Evolutionary conservation across 768 basidiomycete species (phyloP).

Genomic region (Hericium rajendrae): DNA sequence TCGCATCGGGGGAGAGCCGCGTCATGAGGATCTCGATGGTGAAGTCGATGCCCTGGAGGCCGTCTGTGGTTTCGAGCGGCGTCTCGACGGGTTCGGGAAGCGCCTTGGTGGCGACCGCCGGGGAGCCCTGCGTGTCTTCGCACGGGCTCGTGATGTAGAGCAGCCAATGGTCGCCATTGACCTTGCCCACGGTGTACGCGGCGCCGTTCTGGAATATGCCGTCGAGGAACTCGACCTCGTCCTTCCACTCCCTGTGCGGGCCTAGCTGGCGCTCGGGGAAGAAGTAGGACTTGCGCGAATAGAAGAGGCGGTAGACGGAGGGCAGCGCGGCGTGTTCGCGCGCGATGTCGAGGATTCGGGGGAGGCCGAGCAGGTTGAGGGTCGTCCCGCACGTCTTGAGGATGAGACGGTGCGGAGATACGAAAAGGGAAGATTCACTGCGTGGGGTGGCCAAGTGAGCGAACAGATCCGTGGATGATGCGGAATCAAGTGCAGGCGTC

Average conservation of each 20-base stretch:
- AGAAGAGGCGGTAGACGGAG: conserved; percentile 86
- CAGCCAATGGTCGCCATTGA: conserved; percentile 98
- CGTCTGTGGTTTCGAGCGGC: conserved; percentile 5
- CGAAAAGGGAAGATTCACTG: conserved; percentile 96
- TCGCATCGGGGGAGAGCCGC: conserved; percentile 65
- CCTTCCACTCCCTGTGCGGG: conserved; percentile 88
- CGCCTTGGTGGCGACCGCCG: conserved; percentile 5
- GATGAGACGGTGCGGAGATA: conserved; percentile 90
- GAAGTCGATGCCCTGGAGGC: conserved; percentile 50
- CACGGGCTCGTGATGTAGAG: conserved; percentile 78
- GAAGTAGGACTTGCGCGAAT: conserved; percentile 98
- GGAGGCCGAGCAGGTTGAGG: conserved; percentile 90
- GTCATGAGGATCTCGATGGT: conserved; percentile 99
- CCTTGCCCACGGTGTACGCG: conserved; percentile 94
- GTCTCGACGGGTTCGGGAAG: conserved; percentile 14
- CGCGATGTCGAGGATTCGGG: conserved; percentile 92
- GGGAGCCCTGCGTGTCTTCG: conserved; percentile 18
- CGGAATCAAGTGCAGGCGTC: background rate
- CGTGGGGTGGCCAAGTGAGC: conserved; percentile 10
- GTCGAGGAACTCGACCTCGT: conserved; percentile 89
- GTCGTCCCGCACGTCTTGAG: conserved; percentile 99
- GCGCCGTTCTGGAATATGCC: conserved; percentile 80
- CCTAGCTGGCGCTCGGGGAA: conserved; percentile 93
- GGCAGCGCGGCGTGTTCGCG: conserved; percentile 52
- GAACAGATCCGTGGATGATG: conserved; percentile 1